Conservation (phyloP, 1,139 yeast genomes). For the Sugiyamaella novakii region DNA sequence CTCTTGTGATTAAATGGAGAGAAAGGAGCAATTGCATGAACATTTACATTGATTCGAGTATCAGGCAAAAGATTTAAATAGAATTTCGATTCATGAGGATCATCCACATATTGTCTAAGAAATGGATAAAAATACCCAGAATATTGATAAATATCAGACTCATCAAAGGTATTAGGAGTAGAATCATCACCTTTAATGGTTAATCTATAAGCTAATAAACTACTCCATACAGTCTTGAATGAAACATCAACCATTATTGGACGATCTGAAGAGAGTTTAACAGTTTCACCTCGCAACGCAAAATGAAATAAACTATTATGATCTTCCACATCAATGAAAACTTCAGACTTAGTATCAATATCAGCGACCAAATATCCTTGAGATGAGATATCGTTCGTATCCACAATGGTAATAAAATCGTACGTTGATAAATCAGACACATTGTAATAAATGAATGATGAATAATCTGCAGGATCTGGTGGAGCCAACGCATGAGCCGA, state of each 20-base stretch:
- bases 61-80: slow-evolving; percentile 52
- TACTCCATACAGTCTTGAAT: slow-evolving; percentile 61
- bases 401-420: slow-evolving; percentile 54
- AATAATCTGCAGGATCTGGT: slow-evolving; percentile 22
- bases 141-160: too few relatives aligned
- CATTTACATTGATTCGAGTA: slow-evolving; percentile 45
- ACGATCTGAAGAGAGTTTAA: slow-evolving; percentile 47
- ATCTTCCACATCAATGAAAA: slow-evolving; percentile 44
- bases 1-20: slow-evolving; percentile 52
- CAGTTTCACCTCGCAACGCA: slow-evolving; percentile 28
- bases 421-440: slow-evolving; percentile 43
- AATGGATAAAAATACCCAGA: slow-evolving; percentile 55
- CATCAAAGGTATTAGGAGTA: too few relatives aligned
- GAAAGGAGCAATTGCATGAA: slow-evolving; percentile 82
- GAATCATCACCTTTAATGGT: slow-evolving; percentile 26
- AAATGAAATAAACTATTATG: slow-evolving; percentile 24
- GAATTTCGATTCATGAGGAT: slow-evolving; percentile 79
- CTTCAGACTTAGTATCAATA: slow-evolving; percentile 20
- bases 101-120: slow-evolving; percentile 62
- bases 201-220: slow-evolving; percentile 60
- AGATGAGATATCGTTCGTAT: slow-evolving; percentile 32
- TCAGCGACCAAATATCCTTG: slow-evolving; percentile 40
- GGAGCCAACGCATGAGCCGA: slow-evolving; percentile 9
- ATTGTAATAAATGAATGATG: slow-evolving; percentile 23
- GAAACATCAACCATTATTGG: slow-evolving; percentile 53